These are phyloP conservation scores for Sextonia rubra DNA, from an alignment of 164 flowering plant species.

Conservation along the genomic window DNA sequence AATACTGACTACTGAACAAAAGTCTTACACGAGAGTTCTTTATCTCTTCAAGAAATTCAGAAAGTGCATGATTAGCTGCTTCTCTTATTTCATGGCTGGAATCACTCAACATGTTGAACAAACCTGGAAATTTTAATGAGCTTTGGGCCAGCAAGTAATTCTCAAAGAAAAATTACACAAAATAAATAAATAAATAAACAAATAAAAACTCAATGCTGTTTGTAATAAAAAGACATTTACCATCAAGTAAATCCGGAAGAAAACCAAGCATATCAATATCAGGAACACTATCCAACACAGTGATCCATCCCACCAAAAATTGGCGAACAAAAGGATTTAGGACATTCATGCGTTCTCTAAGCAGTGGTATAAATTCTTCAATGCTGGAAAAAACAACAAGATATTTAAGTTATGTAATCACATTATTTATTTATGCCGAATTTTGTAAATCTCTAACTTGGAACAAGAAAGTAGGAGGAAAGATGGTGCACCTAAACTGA, in stretches of 20 bases:
- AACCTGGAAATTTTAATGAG: slow-evolving; percentile 44
- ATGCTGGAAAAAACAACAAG: slow-evolving; percentile 48
- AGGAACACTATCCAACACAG: slow-evolving; percentile 97
- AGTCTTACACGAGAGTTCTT: slow-evolving; percentile 91
- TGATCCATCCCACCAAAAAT: slow-evolving; percentile 99
- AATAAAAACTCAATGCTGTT: not conserved
- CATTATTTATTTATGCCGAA: not conserved
- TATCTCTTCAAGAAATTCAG: slow-evolving; percentile 97
- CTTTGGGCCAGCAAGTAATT: not conserved
- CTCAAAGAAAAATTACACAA: not conserved
- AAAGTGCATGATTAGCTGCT: slow-evolving; percentile 97
- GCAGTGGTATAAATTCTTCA: slow-evolving; percentile 96
- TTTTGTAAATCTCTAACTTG: not conserved
- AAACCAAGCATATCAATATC: slow-evolving; percentile 99
- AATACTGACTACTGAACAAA: not conserved
- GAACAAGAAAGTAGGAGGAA: slow-evolving; percentile 2
- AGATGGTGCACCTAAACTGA: slow-evolving; percentile 73
- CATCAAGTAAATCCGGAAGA: slow-evolving; percentile 99
- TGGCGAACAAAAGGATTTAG: slow-evolving; percentile 93
- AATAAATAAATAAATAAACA: not conserved
- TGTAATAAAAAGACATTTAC: slow-evolving; percentile 33
- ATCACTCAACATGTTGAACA: slow-evolving; percentile 97
- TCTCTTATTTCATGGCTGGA: slow-evolving; percentile 94
- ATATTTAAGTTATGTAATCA: slow-evolving; percentile 5
- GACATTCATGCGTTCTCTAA: slow-evolving; percentile 96